Base-by-base conservation (phyloP, 2,329 filamentous ascomycete species). In the Diaporthe ilicicola region DNA sequence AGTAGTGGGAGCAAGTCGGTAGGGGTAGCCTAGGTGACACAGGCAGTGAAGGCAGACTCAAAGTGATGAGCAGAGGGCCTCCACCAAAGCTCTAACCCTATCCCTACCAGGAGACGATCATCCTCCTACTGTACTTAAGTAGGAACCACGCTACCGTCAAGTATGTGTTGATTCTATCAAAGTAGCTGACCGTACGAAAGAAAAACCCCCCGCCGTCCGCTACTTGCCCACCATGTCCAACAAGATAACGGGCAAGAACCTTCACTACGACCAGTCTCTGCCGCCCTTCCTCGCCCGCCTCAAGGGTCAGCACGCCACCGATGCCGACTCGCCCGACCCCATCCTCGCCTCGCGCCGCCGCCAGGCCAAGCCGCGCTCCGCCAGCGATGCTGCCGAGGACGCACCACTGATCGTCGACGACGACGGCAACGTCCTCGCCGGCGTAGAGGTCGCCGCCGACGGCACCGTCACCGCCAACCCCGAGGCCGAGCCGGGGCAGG, bases 341-440 rank as follows among this genome's bases (percentile, higher is more conserved):
- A 82, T 88, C 51, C 82, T 89, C 46, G 84, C 86, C 1, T 83
- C 81, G 7, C 83, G 83, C 22, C 82, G 87, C 2, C 82, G 88
- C n/a, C 82, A 85, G 61, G 80, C 77, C 70, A 87, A 84, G 82
- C 87, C 84, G 81, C 86, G 85, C 44, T 89, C 88, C 19, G 88
- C 84, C 71, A 90, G 91, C 75, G 91, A 91, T 50, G 90, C 94
- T 72, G 92, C 92, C 15, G 93, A 95, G 75, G 93, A 95, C 79
- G 91, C 86, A 62, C 93, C 93, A 0, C 86, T 94, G 0, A 90
- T 94, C 65, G 89, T 96, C 4, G 89, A 95, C 74, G 93, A 94
- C 78, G 85, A 88, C 5, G 92, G 90, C 62, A 92, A 93, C 68
- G 86, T 91, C 37, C 87, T 91, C 37, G 56, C 67, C 2, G 74